Evolutionary conservation across 768 basidiomycete genomes (phyloP), one percentile per base, ranked within the genome.

Genomic region (Trametes gibbosa): DNA sequence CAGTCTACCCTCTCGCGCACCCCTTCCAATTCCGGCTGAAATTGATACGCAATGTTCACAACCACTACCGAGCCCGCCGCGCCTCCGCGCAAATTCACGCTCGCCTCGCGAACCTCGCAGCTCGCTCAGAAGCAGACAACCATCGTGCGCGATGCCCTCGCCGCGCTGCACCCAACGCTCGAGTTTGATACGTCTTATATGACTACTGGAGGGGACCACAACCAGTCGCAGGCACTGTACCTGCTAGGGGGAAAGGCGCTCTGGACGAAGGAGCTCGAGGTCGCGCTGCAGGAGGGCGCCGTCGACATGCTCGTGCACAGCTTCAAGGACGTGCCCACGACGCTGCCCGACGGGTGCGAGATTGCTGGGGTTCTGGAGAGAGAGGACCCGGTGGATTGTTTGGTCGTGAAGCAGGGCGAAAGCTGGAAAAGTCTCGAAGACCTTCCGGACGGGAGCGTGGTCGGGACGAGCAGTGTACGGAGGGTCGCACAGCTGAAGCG

Each of bases 241-340:
- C 79, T 95, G 9, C 76, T 97, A 16, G 94, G 94, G 39, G 93
- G 92, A n/a, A 93, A 92, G 70, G 82, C 90, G 0, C 74, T 98
- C 27, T 99, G 97, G 97, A 99, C 97, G 37, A 91, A 93, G 66
- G 96, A 98, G 66, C 85, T 99, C 53, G 97, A 99, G 70, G 89
- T 90, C 19, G 86, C 85, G 43, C 76, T 99, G 60, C 79, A 84
- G 54, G 79, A 86, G 43, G 75, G 80, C 29, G 76, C 79, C 13
- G 89, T 95, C 49, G 97, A 99, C 71, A 85, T 98, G 81, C 84
- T 99, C 66, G 86, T 98, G 19, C 96, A 99, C 74, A 86, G 83
- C 35, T 77, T 92, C 66, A 99, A 99, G 73, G 97, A 98, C 71
- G 84, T 98, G 32, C 96, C 96, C 3, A 98, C 96, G 1, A 78